These are phyloP conservation scores for Pyronema domesticum DNA, from an alignment of 495 filamentous ascomycete genomes.

Conservation along the genomic window DNA sequence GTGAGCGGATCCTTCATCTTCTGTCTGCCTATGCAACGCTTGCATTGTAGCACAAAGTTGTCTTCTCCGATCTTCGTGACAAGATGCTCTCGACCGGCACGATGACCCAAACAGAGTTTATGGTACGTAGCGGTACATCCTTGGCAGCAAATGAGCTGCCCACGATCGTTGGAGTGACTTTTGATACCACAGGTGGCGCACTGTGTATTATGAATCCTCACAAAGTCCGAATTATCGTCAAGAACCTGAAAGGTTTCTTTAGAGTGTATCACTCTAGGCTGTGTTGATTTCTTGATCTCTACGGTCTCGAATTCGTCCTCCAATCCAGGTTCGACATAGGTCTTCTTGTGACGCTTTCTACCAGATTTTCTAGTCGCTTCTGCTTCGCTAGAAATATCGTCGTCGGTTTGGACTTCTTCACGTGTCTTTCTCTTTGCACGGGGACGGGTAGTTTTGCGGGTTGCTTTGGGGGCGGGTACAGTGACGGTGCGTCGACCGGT, in stretches of 20 bases:
- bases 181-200: constrained; percentile 55
- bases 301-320: constrained; percentile 25
- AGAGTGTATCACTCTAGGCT: constrained; percentile 10
- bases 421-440: no score
- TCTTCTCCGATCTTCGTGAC: constrained; percentile 72
- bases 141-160: constrained; percentile 64
- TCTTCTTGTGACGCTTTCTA: constrained; percentile 10
- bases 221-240: constrained; percentile 15
- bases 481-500: neutral
- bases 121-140: constrained; percentile 76
- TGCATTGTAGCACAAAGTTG: constrained; percentile 78
- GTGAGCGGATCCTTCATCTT: constrained; percentile 47
- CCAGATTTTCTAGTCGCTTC: constrained; percentile 9
- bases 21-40: constrained; percentile 53
- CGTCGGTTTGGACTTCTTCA: neutral
- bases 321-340: constrained; percentile 13
- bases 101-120: constrained; percentile 53
- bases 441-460: neutral
- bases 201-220: constrained; percentile 37
- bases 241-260: constrained; percentile 17
- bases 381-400: neutral
- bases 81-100: constrained; percentile 61
- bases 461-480: constrained; percentile 2
- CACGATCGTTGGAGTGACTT: constrained; percentile 38
- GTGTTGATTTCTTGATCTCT: constrained; percentile 1